Base-by-base conservation (phyloP, 805 yeast species). In the Clavispora asparagi region DNA sequence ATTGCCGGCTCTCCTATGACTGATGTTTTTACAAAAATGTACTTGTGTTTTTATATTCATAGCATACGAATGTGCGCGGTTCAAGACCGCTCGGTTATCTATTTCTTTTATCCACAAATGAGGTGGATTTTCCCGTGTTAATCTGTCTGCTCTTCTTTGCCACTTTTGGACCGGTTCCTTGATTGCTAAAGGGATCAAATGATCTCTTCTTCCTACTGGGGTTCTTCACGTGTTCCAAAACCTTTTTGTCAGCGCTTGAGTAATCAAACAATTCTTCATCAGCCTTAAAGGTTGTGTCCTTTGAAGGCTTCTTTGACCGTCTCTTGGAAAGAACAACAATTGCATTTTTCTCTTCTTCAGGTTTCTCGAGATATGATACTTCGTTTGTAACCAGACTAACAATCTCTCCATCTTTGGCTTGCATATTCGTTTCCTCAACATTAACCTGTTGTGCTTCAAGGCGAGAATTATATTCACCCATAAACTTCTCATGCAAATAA, bases 171-270 rank as follows among this genome's bases (percentile, higher is more conserved):
- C 82, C 85, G 14, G 71, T 73, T 26, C 30, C 29, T n/a, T 64
- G 68, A 39, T 68, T 70, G 6, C 73, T 61, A 52, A 81, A 84
- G 4, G 90, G 89, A 63, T 84, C 84, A 51, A 79, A 84, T 8
- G 74, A 57, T 44, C 68, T 64, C 54, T 75, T 73, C 58, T 74
- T 74, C 5, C 53, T 57, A 14, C 53, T 50, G 37, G 51, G 61
- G 42, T 52, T 53, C 27, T 55, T 57, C 14, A 44, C 46, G n/a
- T 53, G 51, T 36, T 36, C 45, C 31, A 53, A 50, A 42, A 52
- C 29, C 23, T 48, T 49, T 28, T 70, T 76, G 28, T 71, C 70
- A 13, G 74, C 71, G 30, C 60, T 68, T 0, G 62, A 54, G 50
- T 78, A 80, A 54, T 81, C 82, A 40, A 79, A 57, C 7, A 62